Evolutionary conservation across 1,284 basidiomycete species (phyloP), one percentile per base, ranked within the genome.

Genomic region (Heliocybe sulcata): DNA sequence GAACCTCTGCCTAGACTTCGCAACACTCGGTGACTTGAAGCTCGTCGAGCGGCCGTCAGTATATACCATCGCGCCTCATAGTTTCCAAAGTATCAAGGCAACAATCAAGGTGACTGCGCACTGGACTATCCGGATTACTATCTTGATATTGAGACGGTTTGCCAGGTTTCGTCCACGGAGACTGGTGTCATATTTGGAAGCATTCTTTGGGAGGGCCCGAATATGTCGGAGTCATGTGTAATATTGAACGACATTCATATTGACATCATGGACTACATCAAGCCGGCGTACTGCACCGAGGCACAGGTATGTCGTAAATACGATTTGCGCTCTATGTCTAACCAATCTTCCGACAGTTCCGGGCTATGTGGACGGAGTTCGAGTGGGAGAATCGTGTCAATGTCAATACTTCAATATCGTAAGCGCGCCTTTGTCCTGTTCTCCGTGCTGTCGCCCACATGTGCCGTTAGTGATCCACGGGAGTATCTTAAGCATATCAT

Each of bases 261-360:
- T 61, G 97, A 99, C 71, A 98, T 99, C 62, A 96, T 99, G 91
- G 96, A 98, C 71, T 99, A 98, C 72, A 99, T 99, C 76, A 94
- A 97, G 69, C 95, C 96, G 0, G 93, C 94, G 2, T 92, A 92
- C 66, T 97, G 94, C 72, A 97, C 89, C 57, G 96, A 99, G 70
- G 86, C 90, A 29, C 92, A 96, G 82, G 92, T 92, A 65, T 57
- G 79, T 66, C n/a, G 31, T 14, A 19, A 23, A 23, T 54, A 14
- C 51, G 38, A 25, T 19, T 31, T 2, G 19, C 31, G 45, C 48
- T 50, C 47, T 58, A 33, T 58, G 45, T 52, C 35, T 42, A 53
- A 51, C 45, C 51, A 42, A 54, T 26, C 52, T 27, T 54, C 16
- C 54, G 12, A 31, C 69, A 93, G 89, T 96, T 96, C 83, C 83